Conservation (phyloP, 768 basidiomycete species). For the Calocera viscosa region DNA sequence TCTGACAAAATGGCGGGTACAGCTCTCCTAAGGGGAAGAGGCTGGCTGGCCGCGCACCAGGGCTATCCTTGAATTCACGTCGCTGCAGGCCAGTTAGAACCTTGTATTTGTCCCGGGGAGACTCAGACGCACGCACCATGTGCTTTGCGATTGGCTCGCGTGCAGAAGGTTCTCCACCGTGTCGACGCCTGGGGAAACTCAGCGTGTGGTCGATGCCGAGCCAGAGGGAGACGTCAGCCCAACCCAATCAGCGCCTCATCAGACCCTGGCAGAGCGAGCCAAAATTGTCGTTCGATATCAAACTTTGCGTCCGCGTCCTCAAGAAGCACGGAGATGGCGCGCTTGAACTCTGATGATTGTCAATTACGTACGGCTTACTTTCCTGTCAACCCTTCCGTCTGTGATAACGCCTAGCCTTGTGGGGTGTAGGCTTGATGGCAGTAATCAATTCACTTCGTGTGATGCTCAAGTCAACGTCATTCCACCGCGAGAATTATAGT, state of each 20-base stretch:
- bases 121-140: conserved; percentile 65
- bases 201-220: too few relatives aligned
- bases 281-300: conserved; percentile 78
- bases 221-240: too few relatives aligned
- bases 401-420: conserved; percentile 43
- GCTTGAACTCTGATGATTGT: conserved; percentile 30
- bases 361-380: too few relatives aligned
- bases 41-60: conserved; percentile 59
- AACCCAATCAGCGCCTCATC: too few relatives aligned
- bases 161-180: too few relatives aligned
- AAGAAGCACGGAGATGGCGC: conserved; percentile 74
- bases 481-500: conserved; percentile 89
- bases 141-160: too few relatives aligned
- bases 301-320: conserved; percentile 52
- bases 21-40: conserved; percentile 76
- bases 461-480: conserved; percentile 84
- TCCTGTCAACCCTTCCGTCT: too few relatives aligned
- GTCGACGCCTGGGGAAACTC: too few relatives aligned
- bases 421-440: conserved; percentile 75
- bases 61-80: conserved; percentile 80
- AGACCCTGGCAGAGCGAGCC: too few relatives aligned
- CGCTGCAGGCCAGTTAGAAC: conserved; percentile 50
- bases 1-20: conserved; percentile 84
- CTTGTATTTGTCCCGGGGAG: not conserved
- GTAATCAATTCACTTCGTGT: conserved; percentile 82